phyloP scores from a whole-genome alignment of 345 rosid species.

The Aethionema arabicum region DNA sequence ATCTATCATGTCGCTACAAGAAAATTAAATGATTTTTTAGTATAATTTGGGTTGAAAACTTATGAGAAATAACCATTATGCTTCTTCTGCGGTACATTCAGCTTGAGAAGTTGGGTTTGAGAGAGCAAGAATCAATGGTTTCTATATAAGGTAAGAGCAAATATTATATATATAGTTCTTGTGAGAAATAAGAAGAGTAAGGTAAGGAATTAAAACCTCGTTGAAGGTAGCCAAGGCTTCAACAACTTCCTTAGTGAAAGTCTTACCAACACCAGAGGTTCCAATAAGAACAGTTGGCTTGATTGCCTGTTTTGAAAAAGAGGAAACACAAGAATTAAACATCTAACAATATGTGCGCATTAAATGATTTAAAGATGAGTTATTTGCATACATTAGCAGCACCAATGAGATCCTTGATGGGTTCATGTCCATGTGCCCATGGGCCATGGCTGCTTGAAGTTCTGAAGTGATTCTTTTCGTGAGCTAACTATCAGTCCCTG shows the following conservation, averaged over 20 bases:
- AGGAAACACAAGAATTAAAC: slow-evolving; percentile 45
- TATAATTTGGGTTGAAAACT: no score
- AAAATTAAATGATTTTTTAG: no score
- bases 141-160: slow-evolving; percentile 49
- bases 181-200: slow-evolving; percentile 10
- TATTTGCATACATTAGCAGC: slow-evolving; percentile 63
- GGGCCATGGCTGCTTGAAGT: slow-evolving; percentile 90
- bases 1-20: no score
- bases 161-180: slow-evolving; percentile 14
- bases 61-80: slow-evolving; percentile 31
- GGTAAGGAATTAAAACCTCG: slow-evolving; percentile 49
- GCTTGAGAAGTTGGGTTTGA: slow-evolving; percentile 98
- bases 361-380: slow-evolving; percentile 8
- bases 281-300: slow-evolving; percentile 93
- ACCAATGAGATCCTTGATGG: slow-evolving; percentile 59
- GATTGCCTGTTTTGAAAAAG: slow-evolving; percentile 56
- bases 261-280: slow-evolving; percentile 89
- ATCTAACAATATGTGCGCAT: slow-evolving; percentile 5
- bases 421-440: slow-evolving; percentile 92
- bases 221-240: slow-evolving; percentile 87
- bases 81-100: slow-evolving; percentile 98
- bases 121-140: slow-evolving; percentile 86
- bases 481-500: slow-evolving; percentile 89
- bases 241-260: slow-evolving; percentile 87
- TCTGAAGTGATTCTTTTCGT: slow-evolving; percentile 82